Evolutionary conservation across 371 early-diverging fungal genomes (phyloP), one percentile per base, ranked within the genome.

Genomic region (Lichtheimia hyalospora): DNA sequence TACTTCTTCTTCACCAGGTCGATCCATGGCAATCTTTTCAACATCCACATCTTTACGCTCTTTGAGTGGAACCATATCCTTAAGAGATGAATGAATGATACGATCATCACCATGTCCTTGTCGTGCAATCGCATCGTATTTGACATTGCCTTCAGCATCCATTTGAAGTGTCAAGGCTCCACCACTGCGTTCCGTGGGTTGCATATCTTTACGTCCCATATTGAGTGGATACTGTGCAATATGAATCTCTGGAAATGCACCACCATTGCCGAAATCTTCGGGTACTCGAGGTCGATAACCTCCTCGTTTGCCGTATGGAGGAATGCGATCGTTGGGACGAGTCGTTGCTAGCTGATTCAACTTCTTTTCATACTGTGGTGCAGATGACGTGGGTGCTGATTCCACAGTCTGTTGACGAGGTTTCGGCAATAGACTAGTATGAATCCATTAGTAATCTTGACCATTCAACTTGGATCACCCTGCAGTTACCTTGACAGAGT

Each of bases 191-290:
- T 76, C 68, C 2, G 64, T 63, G 10, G 56, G 34, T 44, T 64
- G 54, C 25, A 68, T 74, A 41, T 71, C 77, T 53, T 84, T 85
- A 24, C 91, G 85, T 10, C 98, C 98, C 95, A 97, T 92, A 58
- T 92, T 91, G 25, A 93, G 73, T 2, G 98, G 98, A 62, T 92
- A 97, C 71, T 97, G 98, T 6, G 89, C 87, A 48, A 91, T 75
- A 58, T 89, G 89, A 58, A 96, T 89, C 74, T 97, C 98, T 16
- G 98, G 98, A 66, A 88, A 97, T 0, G 98, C 96, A 28, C 98
- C 98, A 34, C 98, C 98, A 72, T 96, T 95, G 53, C 95, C 96
- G 76, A 89, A 97, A 73, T 97, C 97, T 65, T 91, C 85, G 12
- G 77, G 74, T n/a, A 82, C 83, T 58, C 88, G 84, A 57, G 96